phyloP scores from a whole-genome alignment of 768 basidiomycete species.

The Amyloporia xantha region DNA sequence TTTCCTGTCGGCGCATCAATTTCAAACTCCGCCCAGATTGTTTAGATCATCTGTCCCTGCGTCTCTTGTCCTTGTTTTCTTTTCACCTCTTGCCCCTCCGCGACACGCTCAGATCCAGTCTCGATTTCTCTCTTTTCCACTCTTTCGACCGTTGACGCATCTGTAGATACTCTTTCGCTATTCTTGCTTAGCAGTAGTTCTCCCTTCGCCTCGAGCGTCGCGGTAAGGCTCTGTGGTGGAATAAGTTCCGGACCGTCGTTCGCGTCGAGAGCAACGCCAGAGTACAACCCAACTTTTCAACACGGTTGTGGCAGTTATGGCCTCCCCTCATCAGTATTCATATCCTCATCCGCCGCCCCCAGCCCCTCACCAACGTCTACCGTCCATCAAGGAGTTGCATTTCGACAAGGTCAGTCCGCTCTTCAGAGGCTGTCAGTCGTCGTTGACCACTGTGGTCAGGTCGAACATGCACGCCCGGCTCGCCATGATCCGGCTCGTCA shows the following conservation, averaged over 20 bases:
- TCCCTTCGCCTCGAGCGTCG: too few species aligned
- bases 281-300: too few species aligned
- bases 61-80: slow-evolving; percentile 17
- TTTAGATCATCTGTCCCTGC: slow-evolving; percentile 19
- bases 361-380: slow-evolving; percentile 47
- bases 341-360: slow-evolving; percentile 27
- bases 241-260: too few species aligned
- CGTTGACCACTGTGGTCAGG: neutral
- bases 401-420: slow-evolving; percentile 27
- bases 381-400: slow-evolving; percentile 69
- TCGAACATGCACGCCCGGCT: slow-evolving; percentile 25
- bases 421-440: neutral
- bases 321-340: slow-evolving; percentile 43
- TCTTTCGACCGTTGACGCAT: neutral
- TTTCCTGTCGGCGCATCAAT: slow-evolving; percentile 11
- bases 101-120: slow-evolving; percentile 9
- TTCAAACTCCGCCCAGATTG: slow-evolving; percentile 21
- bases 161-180: too few species aligned
- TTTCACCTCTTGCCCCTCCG: slow-evolving; percentile 14
- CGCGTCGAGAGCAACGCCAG: too few species aligned
- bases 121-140: neutral
- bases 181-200: too few species aligned
- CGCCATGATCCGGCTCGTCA: slow-evolving; percentile 25
- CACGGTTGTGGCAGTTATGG: slow-evolving; percentile 38
- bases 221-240: too few species aligned